Conservation (phyloP, 139 green algal species). For the Tetradesmus lagerheimii region DNA sequence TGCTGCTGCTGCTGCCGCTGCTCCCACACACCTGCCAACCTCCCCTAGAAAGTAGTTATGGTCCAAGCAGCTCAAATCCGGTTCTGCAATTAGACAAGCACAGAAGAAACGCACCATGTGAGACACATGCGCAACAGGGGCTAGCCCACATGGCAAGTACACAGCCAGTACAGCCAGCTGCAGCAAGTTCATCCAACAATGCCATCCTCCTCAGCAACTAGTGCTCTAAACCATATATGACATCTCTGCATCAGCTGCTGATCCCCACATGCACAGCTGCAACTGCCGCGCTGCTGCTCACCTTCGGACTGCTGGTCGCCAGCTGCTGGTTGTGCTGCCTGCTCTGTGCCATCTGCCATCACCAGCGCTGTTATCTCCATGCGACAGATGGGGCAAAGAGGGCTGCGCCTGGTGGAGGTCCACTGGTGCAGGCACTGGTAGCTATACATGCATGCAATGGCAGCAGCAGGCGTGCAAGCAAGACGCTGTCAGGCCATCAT, state of each 20-base stretch:
- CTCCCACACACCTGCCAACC: background rate
- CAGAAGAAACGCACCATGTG: background rate
- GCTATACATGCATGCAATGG: background rate
- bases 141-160: too few species aligned
- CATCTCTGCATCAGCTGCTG: background rate
- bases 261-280: background rate
- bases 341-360: constrained; percentile 13
- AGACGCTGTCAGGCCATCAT: background rate
- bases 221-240: background rate
- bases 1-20: background rate
- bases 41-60: constrained; percentile 39
- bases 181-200: background rate
- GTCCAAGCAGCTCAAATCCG: constrained; percentile 38
- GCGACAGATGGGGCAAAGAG: constrained; percentile 17
- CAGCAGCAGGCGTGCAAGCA: background rate
- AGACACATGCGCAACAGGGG: too few species aligned
- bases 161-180: background rate
- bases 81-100: background rate
- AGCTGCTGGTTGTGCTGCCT: background rate
- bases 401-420: background rate
- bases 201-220: too few species aligned
- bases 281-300: background rate
- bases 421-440: constrained; percentile 30
- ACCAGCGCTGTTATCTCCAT: background rate
- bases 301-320: background rate